Conservation (phyloP, 1,284 basidiomycete genomes). For the Ustilago trichophora region DNA sequence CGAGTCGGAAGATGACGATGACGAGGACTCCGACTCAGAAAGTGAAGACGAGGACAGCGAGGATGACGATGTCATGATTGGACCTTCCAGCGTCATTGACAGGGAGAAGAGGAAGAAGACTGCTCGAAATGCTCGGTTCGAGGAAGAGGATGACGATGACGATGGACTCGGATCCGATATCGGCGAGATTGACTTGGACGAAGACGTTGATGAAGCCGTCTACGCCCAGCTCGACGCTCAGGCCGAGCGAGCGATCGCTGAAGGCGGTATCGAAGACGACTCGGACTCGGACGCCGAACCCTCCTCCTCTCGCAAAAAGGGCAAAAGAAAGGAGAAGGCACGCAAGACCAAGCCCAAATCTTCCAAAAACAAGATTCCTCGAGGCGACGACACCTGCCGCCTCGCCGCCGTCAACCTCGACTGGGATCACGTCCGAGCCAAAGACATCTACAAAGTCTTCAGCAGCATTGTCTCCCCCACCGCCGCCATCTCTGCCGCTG, state of each 20-base stretch:
- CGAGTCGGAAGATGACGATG: constrained; percentile 30
- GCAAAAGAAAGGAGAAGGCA: constrained; percentile 31
- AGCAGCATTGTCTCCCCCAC: constrained; percentile 78
- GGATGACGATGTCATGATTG: constrained; percentile 54
- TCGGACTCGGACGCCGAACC: constrained; percentile 29
- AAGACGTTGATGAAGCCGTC: constrained; percentile 69
- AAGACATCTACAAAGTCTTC: constrained; percentile 91
- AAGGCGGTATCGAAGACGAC: constrained; percentile 47
- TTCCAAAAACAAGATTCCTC: constrained; percentile 38
- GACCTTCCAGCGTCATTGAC: constrained; percentile 40
- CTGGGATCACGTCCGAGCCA: constrained; percentile 94
- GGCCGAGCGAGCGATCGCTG: constrained; percentile 69
- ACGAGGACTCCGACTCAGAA: constrained; percentile 72
- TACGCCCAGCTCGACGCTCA: constrained; percentile 79
- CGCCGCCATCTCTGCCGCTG: constrained; percentile 44
- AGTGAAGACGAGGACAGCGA: constrained; percentile 65
- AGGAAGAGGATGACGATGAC: constrained; percentile 45
- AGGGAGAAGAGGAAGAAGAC: constrained; percentile 37
- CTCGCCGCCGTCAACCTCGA: constrained; percentile 95
- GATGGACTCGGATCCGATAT: constrained; percentile 49
- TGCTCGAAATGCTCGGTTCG: constrained; percentile 10
- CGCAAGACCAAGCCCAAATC: constrained; percentile 67
- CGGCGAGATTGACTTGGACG: constrained; percentile 77
- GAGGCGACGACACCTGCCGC: constrained; percentile 68
- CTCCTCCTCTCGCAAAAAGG: constrained; percentile 68